Conservation (phyloP, 2,329 filamentous ascomycete species). For the Thermothelomyces thermophilus region DNA sequence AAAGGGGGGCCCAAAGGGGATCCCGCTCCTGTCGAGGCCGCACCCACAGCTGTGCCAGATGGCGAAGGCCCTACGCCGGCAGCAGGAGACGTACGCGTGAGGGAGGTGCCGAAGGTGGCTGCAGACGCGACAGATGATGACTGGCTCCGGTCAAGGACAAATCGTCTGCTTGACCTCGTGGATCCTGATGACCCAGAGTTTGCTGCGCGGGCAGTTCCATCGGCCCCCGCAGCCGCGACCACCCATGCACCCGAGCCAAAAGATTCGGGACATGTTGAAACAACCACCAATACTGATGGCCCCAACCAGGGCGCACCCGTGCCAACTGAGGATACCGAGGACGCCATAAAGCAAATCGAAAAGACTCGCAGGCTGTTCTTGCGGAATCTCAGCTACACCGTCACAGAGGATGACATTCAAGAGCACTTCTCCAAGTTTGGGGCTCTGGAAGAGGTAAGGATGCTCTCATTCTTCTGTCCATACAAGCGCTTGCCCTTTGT, state of each 20-base stretch:
- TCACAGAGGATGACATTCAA: slow-evolving; percentile 69
- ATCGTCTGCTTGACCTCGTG: slow-evolving; percentile 73
- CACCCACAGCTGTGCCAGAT: slow-evolving; percentile 11
- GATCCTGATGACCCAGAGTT: slow-evolving; percentile 58
- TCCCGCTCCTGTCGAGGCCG: slow-evolving; percentile 7
- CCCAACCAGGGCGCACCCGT: slow-evolving; percentile 26
- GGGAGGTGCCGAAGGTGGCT: slow-evolving; percentile 13
- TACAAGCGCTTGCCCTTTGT: slow-evolving; percentile 35
- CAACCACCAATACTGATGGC: not conserved
- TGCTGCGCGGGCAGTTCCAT: slow-evolving; percentile 20
- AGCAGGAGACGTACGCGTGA: slow-evolving; percentile 14
- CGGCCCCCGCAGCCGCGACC: slow-evolving; percentile 10
- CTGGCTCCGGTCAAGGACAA: slow-evolving; percentile 87
- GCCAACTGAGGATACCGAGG: slow-evolving; percentile 32
- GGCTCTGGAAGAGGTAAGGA: slow-evolving; percentile 77
- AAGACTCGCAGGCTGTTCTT: slow-evolving; percentile 77
- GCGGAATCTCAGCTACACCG: slow-evolving; percentile 78
- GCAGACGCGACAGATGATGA: slow-evolving; percentile 65
- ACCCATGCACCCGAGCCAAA: slow-evolving; percentile 19
- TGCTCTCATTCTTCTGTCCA: slow-evolving; percentile 22
- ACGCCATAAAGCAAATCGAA: slow-evolving; percentile 54
- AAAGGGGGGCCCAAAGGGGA: slow-evolving; percentile 38
- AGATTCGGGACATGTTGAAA: slow-evolving; percentile 21
- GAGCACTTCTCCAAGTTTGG: slow-evolving; percentile 67
- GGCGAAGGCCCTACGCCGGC: slow-evolving; percentile 10